A percentile compares a stretch with the other conserved stretches of the same genome.
phyloP scores from a whole-genome alignment of 2,329 filamentous ascomycete genomes.

The Didymella exigua region DNA sequence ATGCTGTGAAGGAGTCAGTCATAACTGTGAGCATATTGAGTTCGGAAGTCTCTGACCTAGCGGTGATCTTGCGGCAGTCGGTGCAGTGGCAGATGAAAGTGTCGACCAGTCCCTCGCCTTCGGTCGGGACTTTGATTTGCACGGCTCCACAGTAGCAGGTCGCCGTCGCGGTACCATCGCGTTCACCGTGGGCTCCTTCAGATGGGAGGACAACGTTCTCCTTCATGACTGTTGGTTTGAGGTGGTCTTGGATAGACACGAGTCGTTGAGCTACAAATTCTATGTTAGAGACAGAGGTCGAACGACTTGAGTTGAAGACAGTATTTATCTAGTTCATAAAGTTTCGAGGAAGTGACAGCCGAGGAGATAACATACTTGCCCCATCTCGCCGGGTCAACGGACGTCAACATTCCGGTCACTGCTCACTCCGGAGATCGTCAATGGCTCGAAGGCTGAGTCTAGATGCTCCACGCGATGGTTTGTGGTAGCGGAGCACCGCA shows the following conservation, averaged over 20 bases:
- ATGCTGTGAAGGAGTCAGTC: slow-evolving; percentile 41
- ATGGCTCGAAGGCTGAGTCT: neutral
- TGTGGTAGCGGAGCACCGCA: neutral
- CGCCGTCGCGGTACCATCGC: slow-evolving; percentile 34
- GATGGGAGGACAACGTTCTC: slow-evolving; percentile 6
- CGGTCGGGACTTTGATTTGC: slow-evolving; percentile 49
- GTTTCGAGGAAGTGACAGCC: neutral
- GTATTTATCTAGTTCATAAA: neutral
- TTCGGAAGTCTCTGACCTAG: neutral
- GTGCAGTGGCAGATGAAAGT: slow-evolving; percentile 65
- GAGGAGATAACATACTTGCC: slow-evolving; percentile 9
- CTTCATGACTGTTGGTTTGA: slow-evolving; percentile 5
- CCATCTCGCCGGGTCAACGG: slow-evolving; percentile 8
- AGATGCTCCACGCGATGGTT: neutral
- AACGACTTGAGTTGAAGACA: neutral
- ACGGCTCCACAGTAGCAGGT: slow-evolving; percentile 42
- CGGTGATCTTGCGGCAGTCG: slow-evolving; percentile 56
- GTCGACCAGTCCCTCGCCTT: slow-evolving; percentile 54
- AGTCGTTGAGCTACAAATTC: neutral
- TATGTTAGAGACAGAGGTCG: neutral
- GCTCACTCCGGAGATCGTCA: neutral
- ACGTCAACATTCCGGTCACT: neutral
- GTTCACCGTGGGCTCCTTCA: slow-evolving; percentile 10
- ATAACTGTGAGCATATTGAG: neutral
- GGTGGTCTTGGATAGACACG: slow-evolving; percentile 11